A percentile compares a stretch with the other conserved stretches of the same genome.
phyloP scores from a whole-genome alignment of 73 alveolate genomes.

The Paramecium sonneborni region DNA sequence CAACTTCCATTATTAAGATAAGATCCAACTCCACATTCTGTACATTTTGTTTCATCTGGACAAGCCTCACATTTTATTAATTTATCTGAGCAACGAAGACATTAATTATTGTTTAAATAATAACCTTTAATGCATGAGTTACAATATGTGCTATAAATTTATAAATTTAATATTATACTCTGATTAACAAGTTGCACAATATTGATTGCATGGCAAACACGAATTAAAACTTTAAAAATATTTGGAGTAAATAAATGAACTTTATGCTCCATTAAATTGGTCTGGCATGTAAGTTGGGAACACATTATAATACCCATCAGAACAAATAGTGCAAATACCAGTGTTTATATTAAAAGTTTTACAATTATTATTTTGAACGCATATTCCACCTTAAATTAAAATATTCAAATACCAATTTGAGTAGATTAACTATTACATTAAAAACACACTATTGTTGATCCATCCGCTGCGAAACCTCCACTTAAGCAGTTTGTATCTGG shows the following conservation, averaged over 20 bases:
- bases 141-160: background rate
- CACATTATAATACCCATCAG: background rate
- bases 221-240: background rate
- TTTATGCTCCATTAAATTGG: background rate
- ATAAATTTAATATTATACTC: background rate
- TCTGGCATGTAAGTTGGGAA: background rate
- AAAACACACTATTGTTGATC: background rate
- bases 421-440: background rate
- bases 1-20: background rate
- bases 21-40: background rate
- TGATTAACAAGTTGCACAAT: background rate
- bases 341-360: background rate
- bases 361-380: background rate
- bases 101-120: background rate
- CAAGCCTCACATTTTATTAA: background rate
- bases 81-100: background rate
- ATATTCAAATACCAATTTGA: background rate
- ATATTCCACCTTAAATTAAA: conserved; percentile 19
- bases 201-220: background rate
- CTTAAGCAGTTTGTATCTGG: background rate
- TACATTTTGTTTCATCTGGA: background rate
- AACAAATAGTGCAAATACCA: background rate
- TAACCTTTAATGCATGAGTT: background rate
- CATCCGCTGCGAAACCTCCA: background rate
- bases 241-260: background rate